These are phyloP conservation scores for Oxytropis ochrocephala DNA, from an alignment of 306 rosid species.

Conservation along the genomic window DNA sequence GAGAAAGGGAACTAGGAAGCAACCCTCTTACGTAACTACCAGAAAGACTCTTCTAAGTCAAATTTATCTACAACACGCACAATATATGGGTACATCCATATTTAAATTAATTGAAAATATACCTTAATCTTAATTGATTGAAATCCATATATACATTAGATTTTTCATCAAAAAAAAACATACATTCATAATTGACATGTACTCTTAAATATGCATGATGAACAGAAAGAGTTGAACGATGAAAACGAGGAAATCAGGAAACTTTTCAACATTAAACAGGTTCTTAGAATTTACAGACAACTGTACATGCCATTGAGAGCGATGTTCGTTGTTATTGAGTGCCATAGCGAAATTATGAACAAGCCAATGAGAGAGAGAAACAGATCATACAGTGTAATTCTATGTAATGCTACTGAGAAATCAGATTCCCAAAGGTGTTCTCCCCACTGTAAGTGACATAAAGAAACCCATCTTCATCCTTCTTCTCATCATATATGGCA, in stretches of 20 bases:
- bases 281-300: conserved; percentile 31
- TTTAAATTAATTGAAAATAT: no score
- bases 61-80: no score
- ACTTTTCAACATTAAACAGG: conserved; percentile 16
- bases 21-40: no score
- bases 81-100: no score
- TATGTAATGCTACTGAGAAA: conserved; percentile 8
- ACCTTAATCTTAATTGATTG: no score
- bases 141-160: no score
- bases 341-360: conserved; percentile 32
- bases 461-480: conserved; percentile 81
- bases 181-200: no score
- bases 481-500: conserved; percentile 80
- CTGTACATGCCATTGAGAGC: conserved; percentile 37
- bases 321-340: conserved; percentile 27
- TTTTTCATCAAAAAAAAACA: no score
- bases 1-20: no score
- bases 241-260: conserved; percentile 1
- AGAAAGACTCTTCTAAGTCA: no score
- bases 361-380: conserved; percentile 5
- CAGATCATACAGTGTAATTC: conserved; percentile 12
- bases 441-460: conserved; percentile 83
- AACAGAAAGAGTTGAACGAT: not conserved
- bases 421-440: conserved; percentile 60
- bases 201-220: not conserved